These are phyloP conservation scores for Xylaria castorea DNA, from an alignment of 495 filamentous ascomycete species.

Conservation along the genomic window DNA sequence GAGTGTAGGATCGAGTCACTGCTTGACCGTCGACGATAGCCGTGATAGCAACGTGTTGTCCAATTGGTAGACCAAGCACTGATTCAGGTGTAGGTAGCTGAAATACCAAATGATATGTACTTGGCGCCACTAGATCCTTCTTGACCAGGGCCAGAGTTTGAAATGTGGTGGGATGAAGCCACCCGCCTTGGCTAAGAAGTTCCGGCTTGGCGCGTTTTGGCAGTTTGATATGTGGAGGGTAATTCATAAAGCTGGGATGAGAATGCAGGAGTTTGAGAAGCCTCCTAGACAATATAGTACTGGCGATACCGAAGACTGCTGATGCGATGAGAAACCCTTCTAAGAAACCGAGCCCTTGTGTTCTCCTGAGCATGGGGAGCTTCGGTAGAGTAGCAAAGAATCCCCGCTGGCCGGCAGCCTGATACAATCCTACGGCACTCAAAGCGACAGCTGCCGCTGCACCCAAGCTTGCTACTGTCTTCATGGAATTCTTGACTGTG, in stretches of 20 bases:
- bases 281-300: slow-evolving; percentile 34
- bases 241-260: slow-evolving; percentile 49
- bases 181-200: slow-evolving; percentile 46
- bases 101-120: slow-evolving; percentile 58
- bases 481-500: slow-evolving; percentile 11
- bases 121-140: slow-evolving; percentile 52
- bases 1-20: slow-evolving; percentile 58
- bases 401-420: slow-evolving; percentile 1
- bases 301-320: slow-evolving; percentile 37
- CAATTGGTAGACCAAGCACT: slow-evolving; percentile 59
- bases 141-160: slow-evolving; percentile 48
- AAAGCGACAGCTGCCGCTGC: slow-evolving; percentile 18
- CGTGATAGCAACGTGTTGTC: slow-evolving; percentile 61
- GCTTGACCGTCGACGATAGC: slow-evolving; percentile 50
- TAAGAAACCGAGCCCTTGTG: slow-evolving; percentile 33
- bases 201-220: slow-evolving; percentile 37
- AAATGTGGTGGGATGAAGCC: slow-evolving; percentile 56
- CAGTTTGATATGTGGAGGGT: slow-evolving; percentile 48
- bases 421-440: slow-evolving; percentile 25
- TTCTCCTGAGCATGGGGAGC: slow-evolving; percentile 17
- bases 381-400: not conserved
- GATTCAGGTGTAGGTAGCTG: slow-evolving; percentile 49
- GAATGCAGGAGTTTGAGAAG: slow-evolving; percentile 41
- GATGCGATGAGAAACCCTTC: slow-evolving; percentile 48
- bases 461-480: not conserved